Conservation (phyloP, 441 rosid species). For the Omphalea diandra region DNA sequence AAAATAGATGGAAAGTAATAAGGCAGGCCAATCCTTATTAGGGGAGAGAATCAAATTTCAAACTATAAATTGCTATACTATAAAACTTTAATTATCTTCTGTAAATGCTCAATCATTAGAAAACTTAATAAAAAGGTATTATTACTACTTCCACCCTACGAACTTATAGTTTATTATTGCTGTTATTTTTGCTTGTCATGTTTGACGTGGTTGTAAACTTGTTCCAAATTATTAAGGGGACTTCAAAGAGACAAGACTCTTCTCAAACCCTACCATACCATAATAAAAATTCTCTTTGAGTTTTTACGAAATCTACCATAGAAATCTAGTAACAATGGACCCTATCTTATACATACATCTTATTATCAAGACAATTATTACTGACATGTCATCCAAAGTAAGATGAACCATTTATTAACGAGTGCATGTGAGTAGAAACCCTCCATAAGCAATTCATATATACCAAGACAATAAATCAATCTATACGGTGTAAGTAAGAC, state of each 20-base stretch:
- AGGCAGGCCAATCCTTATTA: too few relatives aligned
- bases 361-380: constrained; percentile 4
- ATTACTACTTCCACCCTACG: background rate
- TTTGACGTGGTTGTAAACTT: background rate
- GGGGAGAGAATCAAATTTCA: background rate
- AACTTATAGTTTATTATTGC: too few relatives aligned
- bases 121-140: background rate
- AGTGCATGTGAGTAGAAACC: too few relatives aligned
- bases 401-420: background rate
- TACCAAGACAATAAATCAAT: too few relatives aligned
- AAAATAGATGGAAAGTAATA: too few relatives aligned
- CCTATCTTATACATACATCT: too few relatives aligned
- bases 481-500: background rate
- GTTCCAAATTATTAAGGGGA: background rate
- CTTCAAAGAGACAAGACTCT: background rate
- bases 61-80: background rate
- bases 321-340: too few relatives aligned
- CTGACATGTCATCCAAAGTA: background rate
- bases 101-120: constrained; percentile 3
- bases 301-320: too few relatives aligned
- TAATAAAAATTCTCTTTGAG: too few relatives aligned
- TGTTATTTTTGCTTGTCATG: too few relatives aligned
- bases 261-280: too few relatives aligned
- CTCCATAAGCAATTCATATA: background rate
- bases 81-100: background rate